Percentiles rank a stretch among this genome's conserved stretches.
These are phyloP conservation scores for Fusarium transvaalense DNA, from an alignment of 2,329 filamentous ascomycete species.

Conservation along the genomic window DNA sequence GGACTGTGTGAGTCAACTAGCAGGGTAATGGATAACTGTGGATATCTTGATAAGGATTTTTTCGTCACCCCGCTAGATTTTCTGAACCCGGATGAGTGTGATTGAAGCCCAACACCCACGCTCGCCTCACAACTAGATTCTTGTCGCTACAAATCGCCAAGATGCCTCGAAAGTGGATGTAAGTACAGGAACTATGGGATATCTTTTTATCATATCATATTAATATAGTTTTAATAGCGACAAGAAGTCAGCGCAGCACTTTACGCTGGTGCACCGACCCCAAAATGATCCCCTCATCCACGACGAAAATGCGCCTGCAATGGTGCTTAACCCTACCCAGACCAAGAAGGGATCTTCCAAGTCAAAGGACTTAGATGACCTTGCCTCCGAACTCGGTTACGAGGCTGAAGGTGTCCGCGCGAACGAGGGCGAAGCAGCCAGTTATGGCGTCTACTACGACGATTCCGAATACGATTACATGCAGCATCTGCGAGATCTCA, in stretches of 20 bases:
- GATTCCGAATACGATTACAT: slow-evolving; percentile 99
- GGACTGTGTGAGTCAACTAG: slow-evolving; percentile 49
- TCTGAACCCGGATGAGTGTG: slow-evolving; percentile 47
- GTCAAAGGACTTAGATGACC: slow-evolving; percentile 78
- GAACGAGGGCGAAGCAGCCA: slow-evolving; percentile 97
- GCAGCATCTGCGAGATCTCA: slow-evolving; percentile 96
- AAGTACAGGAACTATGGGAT: not conserved
- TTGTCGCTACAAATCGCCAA: slow-evolving; percentile 54
- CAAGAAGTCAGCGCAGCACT: slow-evolving; percentile 94
- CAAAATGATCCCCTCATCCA: slow-evolving; percentile 98
- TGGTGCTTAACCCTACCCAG: slow-evolving; percentile 83
- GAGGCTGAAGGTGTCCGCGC: slow-evolving; percentile 75
- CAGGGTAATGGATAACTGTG: slow-evolving; percentile 47
- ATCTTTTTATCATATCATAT: not conserved
- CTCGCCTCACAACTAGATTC: slow-evolving; percentile 24
- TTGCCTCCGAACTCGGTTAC: slow-evolving; percentile 80
- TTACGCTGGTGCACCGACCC: slow-evolving; percentile 92
- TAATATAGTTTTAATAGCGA: slow-evolving; percentile 60
- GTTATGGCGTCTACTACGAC: slow-evolving; percentile 93
- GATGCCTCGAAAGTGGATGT: slow-evolving; percentile 62
- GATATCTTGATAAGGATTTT: slow-evolving; percentile 48
- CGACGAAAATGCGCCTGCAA: slow-evolving; percentile 87
- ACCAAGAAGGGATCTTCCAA: slow-evolving; percentile 56
- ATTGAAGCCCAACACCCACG: slow-evolving; percentile 48
- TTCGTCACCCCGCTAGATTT: slow-evolving; percentile 50